Base-by-base conservation (phyloP, 2,329 filamentous ascomycete genomes). In the Berkeleyomyces rouxiae region DNA sequence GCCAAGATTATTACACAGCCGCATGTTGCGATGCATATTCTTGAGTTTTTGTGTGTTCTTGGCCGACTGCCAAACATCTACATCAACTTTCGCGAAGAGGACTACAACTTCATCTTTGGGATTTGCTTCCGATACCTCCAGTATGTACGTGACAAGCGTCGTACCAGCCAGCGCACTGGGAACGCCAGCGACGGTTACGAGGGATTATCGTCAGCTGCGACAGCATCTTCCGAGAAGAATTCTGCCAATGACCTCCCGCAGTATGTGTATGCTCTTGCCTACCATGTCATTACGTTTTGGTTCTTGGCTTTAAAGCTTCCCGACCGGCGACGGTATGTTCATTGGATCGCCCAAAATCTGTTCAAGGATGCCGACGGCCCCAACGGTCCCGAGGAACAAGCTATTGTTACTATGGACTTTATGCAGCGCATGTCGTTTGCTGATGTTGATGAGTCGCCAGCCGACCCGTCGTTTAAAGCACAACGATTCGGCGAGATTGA, bases 221-320 rank as follows among this genome's bases (percentile, higher is more conserved):
- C 70, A 55, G 62, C 55, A 10, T 61, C 58, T 40, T 61, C 65
- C 62, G 69, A 66, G 31, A 47, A 23, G n/a, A 42, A 58, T 7
- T 44, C 37, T 3, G 72, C 84, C 6, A 87, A 93, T 65, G 89
- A 93, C 67, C 78, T 96, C 59, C 90, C 91, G 3, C 88, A 93
- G 72, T 99, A 99, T 71, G 89, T 99, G 36, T 93, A 95, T 72
- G 88, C 90, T 1, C 77, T 97, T 61, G 92, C 92, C 7, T 96
- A 96, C 71, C 91, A 97, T 71, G 90, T 96, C 68, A 91, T 99
- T 67, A 87, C 90, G 1, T 96, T 95, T 71, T 99, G 93, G 93
- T 99, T 97, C 71, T 79, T 99, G 67, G 88, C 90, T 0, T 73
- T 99, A 68, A 92, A 90, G 69, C 79, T 96, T 60, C 82, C 86